phyloP scores from a whole-genome alignment of 164 flowering plant genomes.

The Amborella trichopoda region DNA sequence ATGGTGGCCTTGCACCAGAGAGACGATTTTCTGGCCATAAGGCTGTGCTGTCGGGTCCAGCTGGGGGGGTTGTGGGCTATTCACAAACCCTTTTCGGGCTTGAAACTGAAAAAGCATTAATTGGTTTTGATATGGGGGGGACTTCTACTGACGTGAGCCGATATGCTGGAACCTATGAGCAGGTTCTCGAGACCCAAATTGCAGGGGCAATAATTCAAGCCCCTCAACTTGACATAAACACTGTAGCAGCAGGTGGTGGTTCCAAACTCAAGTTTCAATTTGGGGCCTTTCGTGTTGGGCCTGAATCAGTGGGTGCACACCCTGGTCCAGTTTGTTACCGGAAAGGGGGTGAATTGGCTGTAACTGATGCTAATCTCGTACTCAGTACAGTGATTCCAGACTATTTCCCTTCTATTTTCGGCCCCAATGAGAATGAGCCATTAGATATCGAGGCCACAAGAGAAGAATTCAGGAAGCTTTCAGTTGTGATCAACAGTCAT shows the following conservation, averaged over 20 bases:
- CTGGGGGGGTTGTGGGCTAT: constrained; percentile 98
- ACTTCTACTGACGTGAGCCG: constrained; percentile 98
- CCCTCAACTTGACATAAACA: constrained; percentile 94
- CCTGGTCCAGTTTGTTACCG: constrained; percentile 98
- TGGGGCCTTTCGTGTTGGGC: constrained; percentile 93
- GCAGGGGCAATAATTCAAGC: constrained; percentile 97
- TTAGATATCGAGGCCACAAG: constrained; percentile 59
- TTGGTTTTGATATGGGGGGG: constrained; percentile 99
- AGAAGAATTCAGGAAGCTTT: constrained; percentile 69
- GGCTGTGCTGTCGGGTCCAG: constrained; percentile 97
- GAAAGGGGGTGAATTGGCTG: constrained; percentile 92
- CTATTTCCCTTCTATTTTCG: constrained; percentile 88
- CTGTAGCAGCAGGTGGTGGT: constrained; percentile 99
- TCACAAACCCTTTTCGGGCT: constrained; percentile 83
- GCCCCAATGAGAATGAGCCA: constrained; percentile 79
- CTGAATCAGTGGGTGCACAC: constrained; percentile 97
- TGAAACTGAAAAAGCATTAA: constrained; percentile 84
- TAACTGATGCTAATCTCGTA: constrained; percentile 91
- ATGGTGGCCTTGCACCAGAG: constrained; percentile 98
- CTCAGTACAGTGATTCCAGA: constrained; percentile 87
- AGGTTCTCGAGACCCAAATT: constrained; percentile 87
- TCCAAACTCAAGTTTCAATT: constrained; percentile 89
- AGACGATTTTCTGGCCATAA: constrained; percentile 95
- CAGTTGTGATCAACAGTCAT: constrained; percentile 51
- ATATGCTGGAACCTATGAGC: constrained; percentile 86